Evolutionary conservation across 2,329 filamentous ascomycete genomes (phyloP).

Genomic region (Dactylellina parvicollis): DNA sequence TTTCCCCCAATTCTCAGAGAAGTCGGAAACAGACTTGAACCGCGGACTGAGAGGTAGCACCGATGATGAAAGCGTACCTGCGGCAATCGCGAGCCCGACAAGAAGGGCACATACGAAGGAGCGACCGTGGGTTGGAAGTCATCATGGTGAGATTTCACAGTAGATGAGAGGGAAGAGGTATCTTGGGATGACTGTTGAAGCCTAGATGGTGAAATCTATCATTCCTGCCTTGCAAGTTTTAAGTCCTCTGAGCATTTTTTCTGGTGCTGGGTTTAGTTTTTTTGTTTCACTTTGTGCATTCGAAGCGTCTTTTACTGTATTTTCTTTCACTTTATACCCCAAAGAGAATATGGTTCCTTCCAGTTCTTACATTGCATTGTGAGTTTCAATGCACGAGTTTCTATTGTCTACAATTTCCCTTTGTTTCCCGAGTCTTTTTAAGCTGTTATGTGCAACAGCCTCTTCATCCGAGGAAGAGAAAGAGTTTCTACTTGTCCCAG

Average conservation of each 20-base stretch:
- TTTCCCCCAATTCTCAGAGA: slow-evolving; percentile 48
- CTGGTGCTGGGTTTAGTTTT: slow-evolving; percentile 24
- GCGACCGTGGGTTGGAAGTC: slow-evolving; percentile 18
- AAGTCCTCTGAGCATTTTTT: slow-evolving; percentile 40
- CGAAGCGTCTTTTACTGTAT: slow-evolving; percentile 18
- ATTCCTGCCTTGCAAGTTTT: slow-evolving; percentile 12
- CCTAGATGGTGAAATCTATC: slow-evolving; percentile 42
- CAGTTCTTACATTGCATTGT: slow-evolving; percentile 9
- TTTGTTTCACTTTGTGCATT: slow-evolving; percentile 18
- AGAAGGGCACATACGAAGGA: slow-evolving; percentile 28
- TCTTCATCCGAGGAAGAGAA: slow-evolving; percentile 13
- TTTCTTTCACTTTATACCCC: slow-evolving; percentile 19
- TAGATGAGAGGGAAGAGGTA: background rate
- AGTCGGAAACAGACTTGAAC: slow-evolving; percentile 43
- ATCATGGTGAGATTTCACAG: slow-evolving; percentile 28
- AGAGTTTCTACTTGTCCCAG: slow-evolving; percentile 20
- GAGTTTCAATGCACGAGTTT: slow-evolving; percentile 18
- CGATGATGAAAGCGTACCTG: slow-evolving; percentile 19
- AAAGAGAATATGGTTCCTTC: slow-evolving; percentile 28
- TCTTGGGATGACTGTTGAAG: slow-evolving; percentile 8
- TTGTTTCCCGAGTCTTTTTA: slow-evolving; percentile 30
- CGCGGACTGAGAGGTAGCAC: slow-evolving; percentile 2
- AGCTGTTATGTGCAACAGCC: background rate
- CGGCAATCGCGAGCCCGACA: slow-evolving; percentile 29
- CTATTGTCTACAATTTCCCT: slow-evolving; percentile 23